A percentile compares a stretch with the other conserved stretches of the same genome.
Evolutionary conservation across 2,329 filamentous ascomycete species (phyloP).

Genomic region (Dothistroma septosporum): DNA sequence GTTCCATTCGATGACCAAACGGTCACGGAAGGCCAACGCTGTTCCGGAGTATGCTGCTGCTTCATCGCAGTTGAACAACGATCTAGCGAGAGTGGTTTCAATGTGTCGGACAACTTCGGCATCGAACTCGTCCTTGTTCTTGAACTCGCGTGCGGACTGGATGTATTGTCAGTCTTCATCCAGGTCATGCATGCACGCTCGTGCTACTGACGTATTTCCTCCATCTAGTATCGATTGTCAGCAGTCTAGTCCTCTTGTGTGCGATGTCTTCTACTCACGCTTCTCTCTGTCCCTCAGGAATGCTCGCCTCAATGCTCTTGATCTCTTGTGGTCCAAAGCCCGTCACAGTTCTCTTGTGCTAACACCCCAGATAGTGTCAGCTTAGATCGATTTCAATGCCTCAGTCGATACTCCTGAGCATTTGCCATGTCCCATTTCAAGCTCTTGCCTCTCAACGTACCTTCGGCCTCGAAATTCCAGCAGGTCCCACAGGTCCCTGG

Average conservation of each 20-base stretch:
- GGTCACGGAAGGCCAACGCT: slow-evolving; percentile 86
- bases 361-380: background rate
- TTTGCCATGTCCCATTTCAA: background rate
- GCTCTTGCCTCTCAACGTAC: background rate
- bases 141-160: slow-evolving; percentile 65
- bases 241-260: slow-evolving; percentile 3
- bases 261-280: slow-evolving; percentile 57
- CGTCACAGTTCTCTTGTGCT: slow-evolving; percentile 91
- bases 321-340: slow-evolving; percentile 89
- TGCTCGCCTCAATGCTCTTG: slow-evolving; percentile 85
- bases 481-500: slow-evolving; percentile 72
- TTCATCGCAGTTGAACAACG: slow-evolving; percentile 98
- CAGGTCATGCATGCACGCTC: background rate
- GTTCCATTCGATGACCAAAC: slow-evolving; percentile 94
- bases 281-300: slow-evolving; percentile 81
- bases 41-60: slow-evolving; percentile 84
- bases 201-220: slow-evolving; percentile 52
- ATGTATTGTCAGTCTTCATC: slow-evolving; percentile 9
- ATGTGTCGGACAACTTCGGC: slow-evolving; percentile 87
- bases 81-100: slow-evolving; percentile 91
- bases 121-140: slow-evolving; percentile 73
- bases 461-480: slow-evolving; percentile 83
- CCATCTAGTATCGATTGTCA: slow-evolving; percentile 45
- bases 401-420: background rate
- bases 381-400: background rate